Base-by-base conservation (phyloP, 2,329 filamentous ascomycete genomes). In the Sclerotinia nivalis region DNA sequence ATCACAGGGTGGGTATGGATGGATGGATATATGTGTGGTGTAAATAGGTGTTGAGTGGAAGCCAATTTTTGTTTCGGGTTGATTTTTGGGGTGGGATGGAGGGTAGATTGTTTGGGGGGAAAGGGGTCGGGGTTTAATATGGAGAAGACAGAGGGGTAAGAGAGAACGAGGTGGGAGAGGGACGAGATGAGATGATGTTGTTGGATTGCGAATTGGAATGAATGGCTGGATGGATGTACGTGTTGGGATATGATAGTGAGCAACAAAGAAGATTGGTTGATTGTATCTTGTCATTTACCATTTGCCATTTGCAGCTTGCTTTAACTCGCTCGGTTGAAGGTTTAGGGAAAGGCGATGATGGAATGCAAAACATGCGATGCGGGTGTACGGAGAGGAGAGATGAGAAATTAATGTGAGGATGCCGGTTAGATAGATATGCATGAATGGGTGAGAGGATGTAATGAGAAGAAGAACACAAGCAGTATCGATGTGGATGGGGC, bases 121-220 rank as follows among this genome's bases (percentile, higher is more conserved):
- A 18, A n/a, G 25, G 34, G 22, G 25, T 31, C 4, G 37, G 49
- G 13, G 25, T 22, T 31, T 54, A 58, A 66, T 54, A 37, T 12
- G 50, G 31, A 13, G 13, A 37, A 40, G 37, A 31, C 5, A 56
- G 31, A 20, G 18, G 34, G n/a, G n/a, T 4, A 15, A 66, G 20
- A 13, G 13, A 43, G 40, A 15, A 43, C 40, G 37, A 22, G 58
- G n/a, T 25, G 45, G n/a, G 12, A 37, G 20, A 28, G 50, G 43
- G 34, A 25, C 22, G n/a, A 31, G 49, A 22, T 34, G 25, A 43
- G n/a, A 10, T 66, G 20, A 58, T 31, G 54, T 43, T 66, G 60
- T 64, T 64, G 60, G 60, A 64, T 64, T 64, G 47, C 4, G 64
- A n/a, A 66, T 66, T 66, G 34, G 52, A 66, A 40, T 66, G 49